phyloP scores from a whole-genome alignment of 75 land plant genomes.

The Larix kaempferi region DNA sequence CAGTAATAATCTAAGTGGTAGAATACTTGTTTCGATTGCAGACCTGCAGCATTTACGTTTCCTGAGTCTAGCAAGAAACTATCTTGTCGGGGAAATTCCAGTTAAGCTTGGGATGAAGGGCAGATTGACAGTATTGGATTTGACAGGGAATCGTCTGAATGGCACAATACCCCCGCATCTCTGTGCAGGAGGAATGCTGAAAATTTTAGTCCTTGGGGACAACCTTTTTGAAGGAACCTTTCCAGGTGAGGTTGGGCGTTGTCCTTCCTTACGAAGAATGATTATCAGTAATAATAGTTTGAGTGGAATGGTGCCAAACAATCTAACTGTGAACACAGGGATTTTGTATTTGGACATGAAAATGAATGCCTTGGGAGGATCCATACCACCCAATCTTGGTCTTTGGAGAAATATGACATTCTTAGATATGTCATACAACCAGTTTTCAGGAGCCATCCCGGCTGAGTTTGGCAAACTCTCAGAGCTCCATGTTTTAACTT shows the following conservation, averaged over 20 bases:
- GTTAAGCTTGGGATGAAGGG: slow-evolving; percentile 24
- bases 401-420: slow-evolving; percentile 24
- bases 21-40: slow-evolving; percentile 31
- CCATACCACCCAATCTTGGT: slow-evolving; percentile 30
- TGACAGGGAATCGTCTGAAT: slow-evolving; percentile 37
- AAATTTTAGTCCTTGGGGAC: slow-evolving; percentile 25
- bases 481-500: slow-evolving; percentile 15
- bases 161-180: slow-evolving; percentile 44
- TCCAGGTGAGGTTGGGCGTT: slow-evolving; percentile 33
- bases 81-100: slow-evolving; percentile 33
- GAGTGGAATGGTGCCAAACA: slow-evolving; percentile 23
- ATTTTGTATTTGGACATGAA: slow-evolving; percentile 33
- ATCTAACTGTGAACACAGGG: slow-evolving; percentile 15
- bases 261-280: slow-evolving; percentile 33
- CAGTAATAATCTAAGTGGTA: slow-evolving; percentile 40
- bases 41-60: slow-evolving; percentile 18
- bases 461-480: slow-evolving; percentile 25
- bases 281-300: slow-evolving; percentile 34
- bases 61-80: slow-evolving; percentile 29
- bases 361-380: slow-evolving; percentile 25
- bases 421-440: slow-evolving; percentile 38
- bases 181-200: slow-evolving; percentile 22
- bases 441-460: slow-evolving; percentile 34
- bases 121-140: slow-evolving; percentile 22
- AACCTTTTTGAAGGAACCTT: slow-evolving; percentile 41